A percentile compares a stretch with the other conserved stretches of the same genome.
These are phyloP conservation scores for Salvia splendens DNA, from an alignment of 257 asterid genomes.

Conservation along the genomic window DNA sequence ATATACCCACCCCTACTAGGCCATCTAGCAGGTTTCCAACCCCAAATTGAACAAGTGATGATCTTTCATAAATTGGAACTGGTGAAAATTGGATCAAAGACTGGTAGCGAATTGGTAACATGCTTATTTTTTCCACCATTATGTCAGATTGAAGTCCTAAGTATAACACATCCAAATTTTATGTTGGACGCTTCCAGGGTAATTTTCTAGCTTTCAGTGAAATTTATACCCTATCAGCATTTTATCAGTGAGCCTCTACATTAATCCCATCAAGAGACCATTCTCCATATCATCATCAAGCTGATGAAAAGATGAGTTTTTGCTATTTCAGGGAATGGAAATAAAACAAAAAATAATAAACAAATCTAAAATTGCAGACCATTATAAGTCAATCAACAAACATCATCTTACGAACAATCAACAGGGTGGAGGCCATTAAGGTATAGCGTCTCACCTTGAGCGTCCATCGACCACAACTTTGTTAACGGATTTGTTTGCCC, in stretches of 20 bases:
- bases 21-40: neutral
- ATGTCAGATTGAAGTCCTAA: constrained; percentile 4
- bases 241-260: neutral
- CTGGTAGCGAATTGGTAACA: neutral
- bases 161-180: neutral
- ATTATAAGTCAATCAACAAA: constrained; percentile 11
- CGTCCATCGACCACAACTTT: constrained; percentile 63
- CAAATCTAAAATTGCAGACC: constrained; percentile 7
- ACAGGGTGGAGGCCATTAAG: constrained; percentile 14
- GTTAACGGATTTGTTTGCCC: constrained; percentile 42
- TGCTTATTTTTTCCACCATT: neutral
- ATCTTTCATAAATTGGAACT: neutral
- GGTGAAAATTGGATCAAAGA: neutral
- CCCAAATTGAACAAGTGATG: constrained; percentile 4
- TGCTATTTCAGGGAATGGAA: constrained; percentile 17
- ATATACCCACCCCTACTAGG: neutral
- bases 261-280: constrained; percentile 1
- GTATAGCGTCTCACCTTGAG: constrained; percentile 61
- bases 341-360: constrained; percentile 25
- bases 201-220: neutral
- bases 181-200: neutral
- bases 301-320: constrained; percentile 6
- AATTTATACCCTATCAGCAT: neutral
- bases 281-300: neutral
- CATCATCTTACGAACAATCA: constrained; percentile 14